These are phyloP conservation scores for Russula earlei DNA, from an alignment of 768 basidiomycete genomes.

Conservation along the genomic window DNA sequence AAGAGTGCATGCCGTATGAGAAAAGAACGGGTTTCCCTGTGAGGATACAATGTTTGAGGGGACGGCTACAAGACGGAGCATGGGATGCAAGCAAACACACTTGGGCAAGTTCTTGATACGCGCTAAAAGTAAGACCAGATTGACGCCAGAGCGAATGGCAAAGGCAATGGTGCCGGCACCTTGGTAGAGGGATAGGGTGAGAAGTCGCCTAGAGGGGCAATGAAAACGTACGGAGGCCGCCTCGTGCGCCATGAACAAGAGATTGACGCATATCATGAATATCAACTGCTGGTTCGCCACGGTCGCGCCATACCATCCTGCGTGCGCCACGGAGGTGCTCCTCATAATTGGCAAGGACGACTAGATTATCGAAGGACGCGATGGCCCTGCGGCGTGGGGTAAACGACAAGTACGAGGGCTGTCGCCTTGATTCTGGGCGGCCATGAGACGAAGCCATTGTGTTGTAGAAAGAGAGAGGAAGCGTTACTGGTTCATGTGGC, in stretches of 20 bases:
- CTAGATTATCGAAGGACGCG: conserved; percentile 69
- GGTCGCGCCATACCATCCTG: conserved; percentile 75
- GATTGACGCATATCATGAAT: conserved; percentile 54
- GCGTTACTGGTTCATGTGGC: too few relatives aligned
- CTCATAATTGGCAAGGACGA: conserved; percentile 80
- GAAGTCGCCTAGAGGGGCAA: background rate
- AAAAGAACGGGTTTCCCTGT: conserved; percentile 54
- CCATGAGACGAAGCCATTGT: background rate
- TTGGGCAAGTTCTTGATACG: conserved; percentile 56
- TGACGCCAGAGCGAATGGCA: conserved; percentile 73
- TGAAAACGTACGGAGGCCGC: conserved; percentile 55
- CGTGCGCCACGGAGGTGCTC: conserved; percentile 63
- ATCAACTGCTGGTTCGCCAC: conserved; percentile 69
- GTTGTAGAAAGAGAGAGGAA: background rate
- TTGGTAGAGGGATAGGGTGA: conserved; percentile 25
- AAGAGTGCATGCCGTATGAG: conserved; percentile 77
- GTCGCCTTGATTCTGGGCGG: conserved; percentile 17
- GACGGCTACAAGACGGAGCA: background rate
- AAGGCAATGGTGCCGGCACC: conserved; percentile 79
- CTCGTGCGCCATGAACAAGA: conserved; percentile 57
- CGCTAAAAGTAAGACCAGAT: conserved; percentile 69
- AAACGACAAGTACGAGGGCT: conserved; percentile 37
- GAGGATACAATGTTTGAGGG: background rate
- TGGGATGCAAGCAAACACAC: conserved; percentile 35
- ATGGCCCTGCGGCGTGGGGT: conserved; percentile 33